Conservation (phyloP, 2,329 filamentous ascomycete genomes). For the Aspergillus sp. region DNA sequence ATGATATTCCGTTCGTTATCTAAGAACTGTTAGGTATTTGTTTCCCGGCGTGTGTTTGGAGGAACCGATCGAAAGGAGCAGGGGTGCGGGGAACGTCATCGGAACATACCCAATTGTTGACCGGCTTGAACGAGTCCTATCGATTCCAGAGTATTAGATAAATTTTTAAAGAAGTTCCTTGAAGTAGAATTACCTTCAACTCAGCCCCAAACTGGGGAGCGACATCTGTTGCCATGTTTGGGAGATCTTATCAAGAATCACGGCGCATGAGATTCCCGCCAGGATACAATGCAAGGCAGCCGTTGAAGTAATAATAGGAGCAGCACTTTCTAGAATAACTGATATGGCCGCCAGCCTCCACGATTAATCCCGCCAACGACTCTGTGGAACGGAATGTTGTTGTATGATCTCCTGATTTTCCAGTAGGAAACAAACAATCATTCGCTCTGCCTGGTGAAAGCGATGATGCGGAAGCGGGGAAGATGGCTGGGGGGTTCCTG, state of each 20-base stretch:
- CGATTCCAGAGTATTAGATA: neutral
- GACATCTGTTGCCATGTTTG: conserved; percentile 73
- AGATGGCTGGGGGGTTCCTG: conserved; percentile 20
- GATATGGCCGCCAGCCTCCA: too few relatives aligned
- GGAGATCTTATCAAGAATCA: conserved; percentile 8
- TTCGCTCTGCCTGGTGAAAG: neutral
- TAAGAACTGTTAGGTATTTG: conserved; percentile 26
- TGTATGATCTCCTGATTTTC: too few relatives aligned
- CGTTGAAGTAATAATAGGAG: too few relatives aligned
- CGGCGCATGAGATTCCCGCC: conserved; percentile 19
- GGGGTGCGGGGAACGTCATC: neutral
- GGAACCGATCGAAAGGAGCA: neutral
- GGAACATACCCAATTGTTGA: conserved; percentile 72
- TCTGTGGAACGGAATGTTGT: too few relatives aligned
- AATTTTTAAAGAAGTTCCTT: too few relatives aligned
- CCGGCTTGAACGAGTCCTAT: conserved; percentile 93
- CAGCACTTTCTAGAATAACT: too few relatives aligned
- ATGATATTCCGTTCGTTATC: conserved; percentile 80
- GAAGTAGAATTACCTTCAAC: conserved; percentile 64
- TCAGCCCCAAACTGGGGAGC: conserved; percentile 87
- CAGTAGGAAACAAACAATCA: neutral
- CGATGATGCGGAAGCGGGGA: conserved; percentile 17
- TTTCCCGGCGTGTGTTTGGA: conserved; percentile 3
- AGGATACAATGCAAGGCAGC: too few relatives aligned
- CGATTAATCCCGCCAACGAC: too few relatives aligned